Base-by-base conservation (phyloP, 768 basidiomycete genomes). In the Artomyces pyxidatus region DNA sequence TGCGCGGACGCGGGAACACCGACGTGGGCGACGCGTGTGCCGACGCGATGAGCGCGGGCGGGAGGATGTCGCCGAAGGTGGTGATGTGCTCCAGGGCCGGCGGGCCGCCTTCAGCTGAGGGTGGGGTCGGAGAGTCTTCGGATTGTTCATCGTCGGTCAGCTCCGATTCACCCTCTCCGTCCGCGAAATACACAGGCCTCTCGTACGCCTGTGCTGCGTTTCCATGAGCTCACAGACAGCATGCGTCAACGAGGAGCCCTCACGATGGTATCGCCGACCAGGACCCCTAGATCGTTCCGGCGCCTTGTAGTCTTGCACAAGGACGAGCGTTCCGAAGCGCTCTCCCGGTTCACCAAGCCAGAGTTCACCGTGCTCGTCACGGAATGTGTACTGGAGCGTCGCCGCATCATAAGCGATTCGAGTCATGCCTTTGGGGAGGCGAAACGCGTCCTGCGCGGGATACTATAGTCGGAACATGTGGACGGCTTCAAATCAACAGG, bases 401-500 rank as follows among this genome's bases (percentile, higher is more conserved):
- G 49, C 45, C 11, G 52, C 54, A 32, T 56, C 52, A 38, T 56
- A 56, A 12, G 32, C 54, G 14, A 32, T 50, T 6, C 54, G 52
- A 14, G 32, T 9, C 45, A 56, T 47, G 37, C 52, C 54, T 5
- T 40, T 2, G n/a, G 54, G 54, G 4, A 56, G 38, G 16, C 54
- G 40, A 2, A 49, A 41, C 5, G 17, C 9, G 9, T 56, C 54
- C 54, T 56, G 30, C 23, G 14, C 4, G 37, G n/a, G n/a, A n/a
- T n/a, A n/a, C n/a, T n/a, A n/a, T n/a, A n/a, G n/a, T n/a, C n/a
- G n/a, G n/a, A n/a, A n/a, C n/a, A n/a, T n/a, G n/a, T n/a, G n/a
- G n/a, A n/a, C n/a, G n/a, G n/a, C n/a, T n/a, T n/a, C n/a, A n/a
- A n/a, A n/a, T n/a, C n/a, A n/a, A n/a, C n/a, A n/a, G n/a, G n/a